phyloP scores from a whole-genome alignment of 345 rosid genomes.

The Garcia nutans region DNA sequence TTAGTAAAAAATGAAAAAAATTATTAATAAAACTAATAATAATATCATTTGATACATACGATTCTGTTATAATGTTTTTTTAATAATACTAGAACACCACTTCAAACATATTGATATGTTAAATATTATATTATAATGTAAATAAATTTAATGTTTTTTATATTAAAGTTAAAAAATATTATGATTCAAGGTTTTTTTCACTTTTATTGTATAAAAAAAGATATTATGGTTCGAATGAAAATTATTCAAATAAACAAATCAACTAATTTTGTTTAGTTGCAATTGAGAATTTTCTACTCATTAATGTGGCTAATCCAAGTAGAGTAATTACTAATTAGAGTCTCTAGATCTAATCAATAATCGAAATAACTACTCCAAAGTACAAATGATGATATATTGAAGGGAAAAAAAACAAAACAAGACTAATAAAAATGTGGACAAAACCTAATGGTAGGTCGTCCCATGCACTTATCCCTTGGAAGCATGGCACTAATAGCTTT shows the following conservation, averaged over 20 bases:
- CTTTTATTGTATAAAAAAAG: too few relatives aligned
- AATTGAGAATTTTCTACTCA: not conserved
- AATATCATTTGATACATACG: too few relatives aligned
- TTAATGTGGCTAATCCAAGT: not conserved
- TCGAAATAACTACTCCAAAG: not conserved
- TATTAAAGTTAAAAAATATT: too few relatives aligned
- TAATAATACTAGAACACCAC: too few relatives aligned
- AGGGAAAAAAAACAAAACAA: not conserved
- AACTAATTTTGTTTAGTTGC: constrained; percentile 6
- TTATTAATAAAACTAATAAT: too few relatives aligned
- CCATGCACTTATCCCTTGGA: constrained; percentile 16
- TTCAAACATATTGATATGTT: too few relatives aligned
- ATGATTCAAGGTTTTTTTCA: too few relatives aligned
- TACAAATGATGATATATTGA: not conserved
- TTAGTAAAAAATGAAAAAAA: too few relatives aligned
- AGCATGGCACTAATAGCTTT: constrained; percentile 21
- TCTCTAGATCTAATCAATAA: not conserved
- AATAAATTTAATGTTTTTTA: too few relatives aligned
- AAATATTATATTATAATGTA: too few relatives aligned
- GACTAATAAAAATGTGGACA: constrained; percentile 15
- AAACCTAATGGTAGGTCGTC: constrained; percentile 37
- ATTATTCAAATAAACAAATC: not conserved
- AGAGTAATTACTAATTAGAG: not conserved
- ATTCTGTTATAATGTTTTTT: too few relatives aligned
- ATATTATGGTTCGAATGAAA: too few relatives aligned